These are phyloP conservation scores for Agaricus subrufescens DNA, from an alignment of 768 basidiomycete species.

Conservation along the genomic window DNA sequence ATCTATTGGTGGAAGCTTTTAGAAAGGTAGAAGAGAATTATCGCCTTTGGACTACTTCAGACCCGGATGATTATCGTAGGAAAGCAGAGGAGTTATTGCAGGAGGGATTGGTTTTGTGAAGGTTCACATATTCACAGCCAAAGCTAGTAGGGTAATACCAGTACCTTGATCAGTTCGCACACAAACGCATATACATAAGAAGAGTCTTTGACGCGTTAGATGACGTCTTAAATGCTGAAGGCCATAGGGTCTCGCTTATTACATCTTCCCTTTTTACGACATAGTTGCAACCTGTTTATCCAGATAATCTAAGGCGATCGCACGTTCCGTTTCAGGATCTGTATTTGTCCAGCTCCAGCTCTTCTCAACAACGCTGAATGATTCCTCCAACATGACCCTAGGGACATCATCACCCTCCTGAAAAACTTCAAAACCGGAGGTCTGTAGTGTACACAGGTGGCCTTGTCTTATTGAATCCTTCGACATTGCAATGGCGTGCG, in stretches of 20 bases:
- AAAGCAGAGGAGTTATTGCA: background rate
- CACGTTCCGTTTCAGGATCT: conserved; percentile 20
- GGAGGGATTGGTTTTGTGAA: no score
- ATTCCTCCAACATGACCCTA: conserved; percentile 14
- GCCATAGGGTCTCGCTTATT: no score
- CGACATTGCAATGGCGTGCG: conserved; percentile 20
- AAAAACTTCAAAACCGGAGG: conserved; percentile 22
- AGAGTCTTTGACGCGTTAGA: no score
- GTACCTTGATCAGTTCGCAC: no score
- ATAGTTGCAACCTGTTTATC: background rate
- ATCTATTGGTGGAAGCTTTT: background rate
- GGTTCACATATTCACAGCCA: no score
- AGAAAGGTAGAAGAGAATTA: background rate
- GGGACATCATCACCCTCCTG: conserved; percentile 21
- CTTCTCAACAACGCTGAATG: conserved; percentile 15
- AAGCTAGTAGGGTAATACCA: no score
- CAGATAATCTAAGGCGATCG: conserved; percentile 18
- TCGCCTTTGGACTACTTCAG: background rate
- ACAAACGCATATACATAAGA: no score
- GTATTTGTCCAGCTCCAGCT: conserved; percentile 23
- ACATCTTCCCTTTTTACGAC: background rate
- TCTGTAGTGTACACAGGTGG: conserved; percentile 9
- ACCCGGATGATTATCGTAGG: background rate
- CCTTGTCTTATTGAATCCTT: conserved; percentile 11
- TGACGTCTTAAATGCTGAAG: no score